Evolutionary conservation across 495 filamentous ascomycete genomes (phyloP).

Genomic region (Lophium mytilinum): DNA sequence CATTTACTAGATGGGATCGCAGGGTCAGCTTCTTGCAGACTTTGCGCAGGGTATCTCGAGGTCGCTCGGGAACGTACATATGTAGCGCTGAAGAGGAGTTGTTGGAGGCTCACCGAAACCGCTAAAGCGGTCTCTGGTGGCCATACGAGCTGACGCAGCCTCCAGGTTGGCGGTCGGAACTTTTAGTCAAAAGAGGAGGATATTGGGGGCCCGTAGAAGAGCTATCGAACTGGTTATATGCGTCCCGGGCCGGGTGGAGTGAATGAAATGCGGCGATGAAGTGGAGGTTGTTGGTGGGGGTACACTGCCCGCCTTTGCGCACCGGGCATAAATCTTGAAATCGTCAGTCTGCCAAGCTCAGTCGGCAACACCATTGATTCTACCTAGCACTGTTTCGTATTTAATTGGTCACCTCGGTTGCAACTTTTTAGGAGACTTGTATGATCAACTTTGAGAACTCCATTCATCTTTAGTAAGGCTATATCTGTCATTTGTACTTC

Average conservation of each 20-base stretch:
- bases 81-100: slow-evolving; percentile 86
- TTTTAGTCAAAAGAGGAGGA: neutral
- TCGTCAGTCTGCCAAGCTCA: too few species aligned
- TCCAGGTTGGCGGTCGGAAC: slow-evolving; percentile 50
- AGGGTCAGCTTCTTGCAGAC: too few species aligned
- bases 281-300: neutral
- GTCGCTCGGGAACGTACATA: slow-evolving; percentile 46
- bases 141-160: slow-evolving; percentile 90
- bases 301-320: neutral
- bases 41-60: too few species aligned
- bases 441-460: too few species aligned
- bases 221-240: neutral
- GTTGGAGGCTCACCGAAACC: slow-evolving; percentile 67
- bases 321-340: neutral
- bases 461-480: too few species aligned
- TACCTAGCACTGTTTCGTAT: too few species aligned
- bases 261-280: neutral
- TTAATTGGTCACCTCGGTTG: too few species aligned
- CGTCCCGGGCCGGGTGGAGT: neutral
- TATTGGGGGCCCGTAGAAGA: neutral
- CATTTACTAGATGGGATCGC: slow-evolving; percentile 51
- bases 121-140: slow-evolving; percentile 90
- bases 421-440: too few species aligned
- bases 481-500: neutral
- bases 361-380: too few species aligned